Percentiles rank a stretch among this genome's conserved stretches.
Evolutionary conservation across 2,329 filamentous ascomycete genomes (phyloP).

Genomic region (Fusarium sp.): DNA sequence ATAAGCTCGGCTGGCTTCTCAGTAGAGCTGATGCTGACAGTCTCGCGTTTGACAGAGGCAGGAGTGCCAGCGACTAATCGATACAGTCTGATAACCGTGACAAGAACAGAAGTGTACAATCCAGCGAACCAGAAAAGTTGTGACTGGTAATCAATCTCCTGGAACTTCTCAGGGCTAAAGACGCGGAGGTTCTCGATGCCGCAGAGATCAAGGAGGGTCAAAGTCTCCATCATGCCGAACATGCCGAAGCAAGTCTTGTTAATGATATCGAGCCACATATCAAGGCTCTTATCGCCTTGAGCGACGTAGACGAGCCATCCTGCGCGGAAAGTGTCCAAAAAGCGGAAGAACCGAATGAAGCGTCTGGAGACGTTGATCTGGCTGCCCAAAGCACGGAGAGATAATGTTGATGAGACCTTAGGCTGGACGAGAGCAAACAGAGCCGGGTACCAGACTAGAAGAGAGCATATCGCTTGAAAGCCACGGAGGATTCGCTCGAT

Average conservation of each 20-base stretch:
- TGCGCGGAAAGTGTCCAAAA: constrained; percentile 66
- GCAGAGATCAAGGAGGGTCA: constrained; percentile 66
- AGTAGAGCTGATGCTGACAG: constrained; percentile 42
- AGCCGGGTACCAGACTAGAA: constrained; percentile 57
- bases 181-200: constrained; percentile 56
- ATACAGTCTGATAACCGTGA: constrained; percentile 55
- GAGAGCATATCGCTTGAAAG: constrained; percentile 61
- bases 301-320: constrained; percentile 57
- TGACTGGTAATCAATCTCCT: constrained; percentile 64
- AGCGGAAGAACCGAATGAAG: constrained; percentile 75
- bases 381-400: constrained; percentile 50
- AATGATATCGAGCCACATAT: constrained; percentile 62
- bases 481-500: constrained; percentile 70
- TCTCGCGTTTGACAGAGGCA: constrained; percentile 46
- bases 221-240: constrained; percentile 74
- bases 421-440: constrained; percentile 50
- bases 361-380: constrained; percentile 64
- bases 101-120: constrained; percentile 61
- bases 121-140: constrained; percentile 77
- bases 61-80: constrained; percentile 49
- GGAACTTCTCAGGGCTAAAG: constrained; percentile 61
- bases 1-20: constrained; percentile 31
- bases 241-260: constrained; percentile 70
- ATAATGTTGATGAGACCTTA: constrained; percentile 44
- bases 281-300: constrained; percentile 43